Conservation (phyloP, 352 stramenopile species). For the Globisporangium lucens region DNA sequence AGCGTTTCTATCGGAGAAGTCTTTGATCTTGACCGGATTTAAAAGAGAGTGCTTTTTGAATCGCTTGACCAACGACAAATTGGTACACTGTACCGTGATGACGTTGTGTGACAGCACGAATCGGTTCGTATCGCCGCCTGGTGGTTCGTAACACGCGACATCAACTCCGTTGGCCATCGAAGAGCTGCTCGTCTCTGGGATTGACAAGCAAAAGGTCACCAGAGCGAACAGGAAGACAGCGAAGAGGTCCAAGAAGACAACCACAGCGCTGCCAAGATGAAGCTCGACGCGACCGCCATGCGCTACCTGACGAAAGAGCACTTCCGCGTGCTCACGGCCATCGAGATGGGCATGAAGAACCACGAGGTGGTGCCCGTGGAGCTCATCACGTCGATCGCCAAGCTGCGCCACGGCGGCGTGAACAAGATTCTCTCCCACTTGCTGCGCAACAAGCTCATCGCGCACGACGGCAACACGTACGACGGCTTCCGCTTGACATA, state of each 20-base stretch:
- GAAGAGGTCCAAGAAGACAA: constrained; percentile 3
- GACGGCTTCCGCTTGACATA: constrained; percentile 98
- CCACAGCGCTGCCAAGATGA: constrained; percentile 51
- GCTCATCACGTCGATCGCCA: constrained; percentile 96
- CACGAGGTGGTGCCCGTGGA: constrained; percentile 97
- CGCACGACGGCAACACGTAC: constrained; percentile 96
- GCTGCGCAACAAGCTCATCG: constrained; percentile 97
- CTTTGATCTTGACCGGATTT: too few relatives aligned
- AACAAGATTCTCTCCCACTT: constrained; percentile 97
- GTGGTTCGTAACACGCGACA: constrained; percentile 8
- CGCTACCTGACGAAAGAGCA: constrained; percentile 94
- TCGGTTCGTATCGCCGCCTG: background rate
- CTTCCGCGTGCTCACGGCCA: constrained; percentile 98
- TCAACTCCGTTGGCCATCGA: constrained; percentile 11
- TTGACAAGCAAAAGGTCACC: constrained; percentile 16
- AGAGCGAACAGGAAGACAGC: constrained; percentile 4
- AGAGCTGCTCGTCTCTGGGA: background rate
- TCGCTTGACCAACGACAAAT: background rate
- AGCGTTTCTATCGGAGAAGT: too few relatives aligned
- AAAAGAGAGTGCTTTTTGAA: too few relatives aligned
- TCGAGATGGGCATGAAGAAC: constrained; percentile 99
- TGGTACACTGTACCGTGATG: constrained; percentile 8
- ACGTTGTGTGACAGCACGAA: background rate
- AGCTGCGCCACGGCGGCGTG: constrained; percentile 96
- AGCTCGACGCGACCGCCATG: constrained; percentile 93